Evolutionary conservation across 2,329 filamentous ascomycete genomes (phyloP), one percentile per base, ranked within the genome.

Genomic region (Harringtonia aguacate): DNA sequence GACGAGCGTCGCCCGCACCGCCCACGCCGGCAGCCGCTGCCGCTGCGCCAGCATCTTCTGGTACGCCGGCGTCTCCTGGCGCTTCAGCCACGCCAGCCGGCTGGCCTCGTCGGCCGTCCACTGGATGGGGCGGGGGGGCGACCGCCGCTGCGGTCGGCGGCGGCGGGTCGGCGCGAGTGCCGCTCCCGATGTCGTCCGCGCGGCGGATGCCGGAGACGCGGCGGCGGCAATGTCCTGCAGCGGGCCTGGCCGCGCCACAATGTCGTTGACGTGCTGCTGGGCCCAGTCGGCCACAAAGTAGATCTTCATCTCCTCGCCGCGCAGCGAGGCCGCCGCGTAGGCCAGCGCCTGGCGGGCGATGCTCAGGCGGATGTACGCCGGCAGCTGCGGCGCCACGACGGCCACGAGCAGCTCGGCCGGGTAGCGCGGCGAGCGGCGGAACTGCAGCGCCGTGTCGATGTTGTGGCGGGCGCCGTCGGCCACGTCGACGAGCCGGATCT

Each of bases 201-300:
- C 66, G 50, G 82, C 77, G 5, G 76, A 75, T 0, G 74, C 73
- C 3, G 81, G 79, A 3, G 81, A 81, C 3, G 83, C 77, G 4
- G 86, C 86, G 13, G 85, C 78, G 1, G 89, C 85, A 33, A 97
- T 86, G 44, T 94, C 88, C 33, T 84, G 75, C 33, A 98, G 70
- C 50, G 77, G 83, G 2, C 90, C 92, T 1, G 92, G 92, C 46
- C 83, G 77, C 48, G 89, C 81, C 43, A 95, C 81, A 45, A 97
- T 86, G n/a, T 65, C 65, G 46, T 86, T 82, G 49, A 94, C 79
- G 52, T 88, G 81, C 50, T 84, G 78, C 58, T 97, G 89, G 4
- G 97, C 66, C 89, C 90, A 97, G 62, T 95, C 89, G 42, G 90
- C 75, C 13, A 94, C 72, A 51, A 86, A 86, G 62, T 89, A 97